These are phyloP conservation scores for Huntiella moniliformis DNA, from an alignment of 2,329 filamentous ascomycete genomes.

Conservation along the genomic window DNA sequence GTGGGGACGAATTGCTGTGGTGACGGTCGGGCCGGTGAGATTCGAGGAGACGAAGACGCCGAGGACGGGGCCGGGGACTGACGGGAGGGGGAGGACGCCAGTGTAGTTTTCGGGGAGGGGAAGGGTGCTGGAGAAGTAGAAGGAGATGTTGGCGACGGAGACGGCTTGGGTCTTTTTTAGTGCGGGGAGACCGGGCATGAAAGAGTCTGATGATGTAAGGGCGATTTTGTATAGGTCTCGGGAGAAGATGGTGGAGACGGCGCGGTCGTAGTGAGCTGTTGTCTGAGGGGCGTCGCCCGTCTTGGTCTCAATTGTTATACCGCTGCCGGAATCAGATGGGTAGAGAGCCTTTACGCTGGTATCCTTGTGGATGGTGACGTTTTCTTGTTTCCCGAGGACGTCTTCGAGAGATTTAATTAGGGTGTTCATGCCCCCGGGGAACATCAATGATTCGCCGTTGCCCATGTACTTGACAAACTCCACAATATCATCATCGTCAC, in stretches of 20 bases:
- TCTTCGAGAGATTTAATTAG: constrained; percentile 27
- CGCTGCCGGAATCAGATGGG: neutral
- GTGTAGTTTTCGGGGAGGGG: constrained; percentile 53
- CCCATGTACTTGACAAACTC: constrained; percentile 12
- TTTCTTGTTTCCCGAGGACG: constrained; percentile 2
- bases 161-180: constrained; percentile 43
- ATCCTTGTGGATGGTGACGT: constrained; percentile 11
- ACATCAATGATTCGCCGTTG: constrained; percentile 9
- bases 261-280: constrained; percentile 28
- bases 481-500: constrained; percentile 15
- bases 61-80: constrained; percentile 59
- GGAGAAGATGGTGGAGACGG: constrained; percentile 45
- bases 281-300: neutral
- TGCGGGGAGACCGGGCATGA: constrained; percentile 22
- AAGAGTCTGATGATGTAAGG: constrained; percentile 15
- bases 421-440: constrained; percentile 37
- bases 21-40: constrained; percentile 28
- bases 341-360: constrained; percentile 13
- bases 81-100: constrained; percentile 76
- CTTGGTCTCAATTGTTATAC: no score
- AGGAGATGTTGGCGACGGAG: constrained; percentile 79
- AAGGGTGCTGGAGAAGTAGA: constrained; percentile 54
- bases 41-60: constrained; percentile 87
- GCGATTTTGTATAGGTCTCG: constrained; percentile 21
- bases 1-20: constrained; percentile 20